These are phyloP conservation scores for Raddia distichophylla DNA, from an alignment of 176 grass and related monocot genomes.

Conservation along the genomic window DNA sequence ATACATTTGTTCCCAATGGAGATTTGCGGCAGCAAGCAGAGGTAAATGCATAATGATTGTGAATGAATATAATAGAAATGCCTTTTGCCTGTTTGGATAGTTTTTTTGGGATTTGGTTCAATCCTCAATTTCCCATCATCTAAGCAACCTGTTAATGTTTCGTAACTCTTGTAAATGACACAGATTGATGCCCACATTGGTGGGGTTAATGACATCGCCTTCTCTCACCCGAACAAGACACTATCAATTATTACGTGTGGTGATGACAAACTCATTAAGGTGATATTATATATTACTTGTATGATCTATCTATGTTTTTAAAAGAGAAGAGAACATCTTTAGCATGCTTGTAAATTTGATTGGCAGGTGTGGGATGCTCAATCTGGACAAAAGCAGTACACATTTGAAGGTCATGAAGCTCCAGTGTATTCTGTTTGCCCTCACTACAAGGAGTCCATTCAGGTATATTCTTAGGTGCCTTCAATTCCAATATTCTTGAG, in stretches of 20 bases:
- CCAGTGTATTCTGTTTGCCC: conserved; percentile 98
- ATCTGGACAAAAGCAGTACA: conserved; percentile 91
- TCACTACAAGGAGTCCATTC: conserved; percentile 97
- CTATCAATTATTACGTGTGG: conserved; percentile 99
- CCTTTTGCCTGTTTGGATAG: conserved; percentile 3
- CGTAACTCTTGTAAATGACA: conserved; percentile 43
- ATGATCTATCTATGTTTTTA: background rate
- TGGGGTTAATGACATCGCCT: conserved; percentile 98
- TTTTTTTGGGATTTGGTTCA: background rate
- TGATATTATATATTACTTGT: conserved; percentile 40
- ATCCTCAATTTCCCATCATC: background rate
- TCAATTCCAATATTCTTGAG: conserved; percentile 14
- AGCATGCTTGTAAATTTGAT: conserved; percentile 28
- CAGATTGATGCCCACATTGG: conserved; percentile 98
- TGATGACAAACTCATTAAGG: conserved; percentile 97
- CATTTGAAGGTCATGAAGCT: conserved; percentile 98
- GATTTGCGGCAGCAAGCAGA: conserved; percentile 90
- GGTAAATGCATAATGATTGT: conserved; percentile 57
- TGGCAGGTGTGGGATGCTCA: conserved; percentile 97
- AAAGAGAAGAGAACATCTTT: conserved; percentile 27
- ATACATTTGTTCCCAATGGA: conserved; percentile 79
- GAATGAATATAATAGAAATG: conserved; percentile 1
- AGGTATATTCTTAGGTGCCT: conserved; percentile 56
- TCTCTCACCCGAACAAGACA: conserved; percentile 95
- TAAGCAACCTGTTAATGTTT: conserved; percentile 2